A percentile compares a stretch with the other conserved stretches of the same genome.
Conservation (phyloP, 495 filamentous ascomycete species). For the Choiromyces venosus region DNA sequence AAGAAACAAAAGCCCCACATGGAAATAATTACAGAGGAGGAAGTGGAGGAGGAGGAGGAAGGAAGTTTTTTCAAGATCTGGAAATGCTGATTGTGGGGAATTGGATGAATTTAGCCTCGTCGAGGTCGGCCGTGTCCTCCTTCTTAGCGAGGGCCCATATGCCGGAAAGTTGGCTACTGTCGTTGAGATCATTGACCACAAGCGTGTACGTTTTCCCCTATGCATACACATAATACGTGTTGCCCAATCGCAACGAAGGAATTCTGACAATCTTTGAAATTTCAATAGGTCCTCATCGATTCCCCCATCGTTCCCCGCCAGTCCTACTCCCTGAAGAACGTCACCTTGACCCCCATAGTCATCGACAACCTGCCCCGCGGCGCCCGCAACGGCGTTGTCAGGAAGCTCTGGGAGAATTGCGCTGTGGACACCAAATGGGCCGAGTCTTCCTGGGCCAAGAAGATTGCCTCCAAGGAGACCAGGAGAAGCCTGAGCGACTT, state of each 20-base stretch:
- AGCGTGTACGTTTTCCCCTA: slow-evolving; percentile 72
- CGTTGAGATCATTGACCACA: slow-evolving; percentile 99
- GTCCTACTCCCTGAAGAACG: slow-evolving; percentile 66
- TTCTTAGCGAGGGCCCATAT: slow-evolving; percentile 72
- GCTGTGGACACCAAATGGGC: slow-evolving; percentile 88
- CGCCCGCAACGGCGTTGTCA: slow-evolving; percentile 73
- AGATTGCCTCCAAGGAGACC: slow-evolving; percentile 71
- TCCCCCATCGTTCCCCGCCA: slow-evolving; percentile 86
- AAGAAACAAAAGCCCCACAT: not conserved
- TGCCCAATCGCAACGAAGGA: no score
- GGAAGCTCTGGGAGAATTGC: slow-evolving; percentile 76
- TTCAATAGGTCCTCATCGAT: slow-evolving; percentile 80
- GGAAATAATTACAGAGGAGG: not conserved
- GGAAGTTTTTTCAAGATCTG: not conserved
- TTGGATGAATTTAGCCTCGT: slow-evolving; percentile 66
- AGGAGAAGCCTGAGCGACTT: slow-evolving; percentile 91
- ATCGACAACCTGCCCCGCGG: slow-evolving; percentile 82
- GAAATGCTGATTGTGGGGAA: slow-evolving; percentile 13
- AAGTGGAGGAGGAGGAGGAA: not conserved
- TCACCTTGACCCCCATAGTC: slow-evolving; percentile 84
- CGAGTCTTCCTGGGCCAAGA: slow-evolving; percentile 84
- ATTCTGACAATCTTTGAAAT: not conserved
- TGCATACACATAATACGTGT: not conserved
- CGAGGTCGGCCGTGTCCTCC: slow-evolving; percentile 92
- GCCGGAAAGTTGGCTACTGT: slow-evolving; percentile 81